These are phyloP conservation scores for Calycina marina DNA, from an alignment of 2,329 filamentous ascomycete genomes.

Conservation along the genomic window DNA sequence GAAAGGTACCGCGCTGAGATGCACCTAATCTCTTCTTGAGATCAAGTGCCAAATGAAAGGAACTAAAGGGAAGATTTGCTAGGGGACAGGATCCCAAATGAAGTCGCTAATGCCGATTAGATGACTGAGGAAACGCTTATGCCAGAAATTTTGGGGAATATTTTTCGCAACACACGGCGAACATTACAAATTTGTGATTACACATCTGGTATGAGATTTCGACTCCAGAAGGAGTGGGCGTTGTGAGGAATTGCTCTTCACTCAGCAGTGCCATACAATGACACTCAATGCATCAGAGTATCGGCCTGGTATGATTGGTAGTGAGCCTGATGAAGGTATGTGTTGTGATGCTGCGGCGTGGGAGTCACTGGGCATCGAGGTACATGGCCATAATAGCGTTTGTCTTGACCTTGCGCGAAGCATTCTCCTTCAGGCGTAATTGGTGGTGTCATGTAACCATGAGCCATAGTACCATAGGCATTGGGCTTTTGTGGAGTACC, in stretches of 20 bases:
- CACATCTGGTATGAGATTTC: conserved; percentile 17
- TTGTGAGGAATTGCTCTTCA: background rate
- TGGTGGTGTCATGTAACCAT: conserved; percentile 72
- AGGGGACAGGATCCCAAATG: conserved; percentile 6
- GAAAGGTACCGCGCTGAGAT: conserved; percentile 11
- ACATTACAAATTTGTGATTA: conserved; percentile 7
- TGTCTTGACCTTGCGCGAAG: conserved; percentile 25
- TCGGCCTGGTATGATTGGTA: conserved; percentile 32
- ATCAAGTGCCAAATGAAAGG: conserved; percentile 7
- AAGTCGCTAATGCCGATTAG: conserved; percentile 16
- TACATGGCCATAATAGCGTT: conserved; percentile 15
- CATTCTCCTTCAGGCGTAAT: conserved; percentile 64
- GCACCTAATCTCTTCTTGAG: conserved; percentile 1
- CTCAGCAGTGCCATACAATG: conserved; percentile 1
- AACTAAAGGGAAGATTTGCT: conserved; percentile 7
- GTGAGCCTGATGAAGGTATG: conserved; percentile 27
- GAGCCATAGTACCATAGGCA: conserved; percentile 43
- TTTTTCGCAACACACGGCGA: conserved; percentile 4
- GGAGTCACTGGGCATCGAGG: conserved; percentile 46
- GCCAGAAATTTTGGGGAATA: conserved; percentile 10
- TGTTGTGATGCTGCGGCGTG: conserved; percentile 34
- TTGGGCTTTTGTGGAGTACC: conserved; percentile 63
- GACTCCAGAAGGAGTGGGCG: conserved; percentile 4
- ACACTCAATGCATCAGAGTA: conserved; percentile 20
- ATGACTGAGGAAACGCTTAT: conserved; percentile 15